Base-by-base conservation (phyloP, 2,329 filamentous ascomycete genomes). In the Zarea fungicola region DNA sequence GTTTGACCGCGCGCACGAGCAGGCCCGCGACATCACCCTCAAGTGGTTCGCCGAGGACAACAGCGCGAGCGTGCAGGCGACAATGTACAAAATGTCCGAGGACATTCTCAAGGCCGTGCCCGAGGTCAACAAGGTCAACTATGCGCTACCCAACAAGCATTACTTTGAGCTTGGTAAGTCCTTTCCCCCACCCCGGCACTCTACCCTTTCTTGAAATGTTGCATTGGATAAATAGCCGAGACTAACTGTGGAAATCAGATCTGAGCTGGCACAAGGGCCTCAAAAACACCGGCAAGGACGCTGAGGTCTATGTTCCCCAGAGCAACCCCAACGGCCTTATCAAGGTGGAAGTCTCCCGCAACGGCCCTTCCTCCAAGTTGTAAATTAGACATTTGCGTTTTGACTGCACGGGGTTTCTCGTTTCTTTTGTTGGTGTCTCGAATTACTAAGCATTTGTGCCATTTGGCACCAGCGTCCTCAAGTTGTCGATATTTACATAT, bases 21-120 rank as follows among this genome's bases (percentile, higher is more conserved):
- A 78, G 47, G 89, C 89, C n/a, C 78, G 89, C 53, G 74, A 76
- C 46, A 93, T 95, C 65, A 96, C 91, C n/a, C 77, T 96, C 66
- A 87, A 87, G 72, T 87, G 84, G 0, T 99, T 99, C 62, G 92
- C 93, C 35, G 81, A 85, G 62, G 91, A 99, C 62, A 77, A 90
- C 63, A 95, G 89, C 61, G 88, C 93, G 40, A 95, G 89, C 60
- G 93, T 99, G 21, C 93, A 99, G 73, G 85, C 84, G 60, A 97
- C 92, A 53, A 97, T 99, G 93, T 99, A 96, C 76, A 95, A 96
- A 76, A 99, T 99, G 92, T 84, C 81, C 60, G 86, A 92, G 67
- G 75, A 85, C 66, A 96, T 99, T 57, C 75, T 99, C 46, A 85
- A 80, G 8, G 81, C 76, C 19, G 87, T 84, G 21, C 85, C 89